phyloP scores from a whole-genome alignment of 495 filamentous ascomycete species.

The Lineolata rhizophorae region DNA sequence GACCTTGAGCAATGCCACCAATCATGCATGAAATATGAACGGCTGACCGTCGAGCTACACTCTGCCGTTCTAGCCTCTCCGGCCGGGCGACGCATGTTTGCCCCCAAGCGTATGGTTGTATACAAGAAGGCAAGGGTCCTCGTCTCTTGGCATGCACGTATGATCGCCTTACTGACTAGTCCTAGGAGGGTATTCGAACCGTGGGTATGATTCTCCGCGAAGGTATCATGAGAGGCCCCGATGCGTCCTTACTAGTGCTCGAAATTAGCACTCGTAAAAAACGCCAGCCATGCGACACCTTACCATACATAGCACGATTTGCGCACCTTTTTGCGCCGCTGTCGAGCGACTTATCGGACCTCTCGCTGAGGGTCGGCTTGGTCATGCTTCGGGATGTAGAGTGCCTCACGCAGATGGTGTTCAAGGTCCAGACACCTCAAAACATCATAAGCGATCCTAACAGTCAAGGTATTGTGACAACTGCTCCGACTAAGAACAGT shows the following conservation, averaged over 20 bases:
- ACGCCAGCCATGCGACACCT: slow-evolving; percentile 51
- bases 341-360: slow-evolving; percentile 26
- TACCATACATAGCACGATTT: slow-evolving; percentile 56
- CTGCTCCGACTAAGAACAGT: slow-evolving; percentile 2
- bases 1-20: slow-evolving; percentile 61
- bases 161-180: slow-evolving; percentile 3
- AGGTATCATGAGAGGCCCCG: slow-evolving; percentile 31
- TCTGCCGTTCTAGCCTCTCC: slow-evolving; percentile 46
- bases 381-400: slow-evolving; percentile 56
- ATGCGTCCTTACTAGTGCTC: slow-evolving; percentile 50
- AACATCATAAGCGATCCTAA: too few relatives aligned
- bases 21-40: slow-evolving; percentile 54
- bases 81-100: slow-evolving; percentile 59
- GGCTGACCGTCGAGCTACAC: slow-evolving; percentile 52
- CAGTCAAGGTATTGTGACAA: too few relatives aligned
- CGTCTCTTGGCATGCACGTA: too few relatives aligned
- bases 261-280: slow-evolving; percentile 43
- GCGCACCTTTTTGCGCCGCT: slow-evolving; percentile 34
- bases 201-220: slow-evolving; percentile 61
- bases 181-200: slow-evolving; percentile 52
- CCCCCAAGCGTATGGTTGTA: slow-evolving; percentile 49
- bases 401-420: slow-evolving; percentile 51
- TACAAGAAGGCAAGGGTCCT: slow-evolving; percentile 30
- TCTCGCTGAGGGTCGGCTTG: slow-evolving; percentile 38
- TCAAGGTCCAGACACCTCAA: slow-evolving; percentile 27